Base-by-base conservation (phyloP, 345 rosid species). In the Brassica juncea region DNA sequence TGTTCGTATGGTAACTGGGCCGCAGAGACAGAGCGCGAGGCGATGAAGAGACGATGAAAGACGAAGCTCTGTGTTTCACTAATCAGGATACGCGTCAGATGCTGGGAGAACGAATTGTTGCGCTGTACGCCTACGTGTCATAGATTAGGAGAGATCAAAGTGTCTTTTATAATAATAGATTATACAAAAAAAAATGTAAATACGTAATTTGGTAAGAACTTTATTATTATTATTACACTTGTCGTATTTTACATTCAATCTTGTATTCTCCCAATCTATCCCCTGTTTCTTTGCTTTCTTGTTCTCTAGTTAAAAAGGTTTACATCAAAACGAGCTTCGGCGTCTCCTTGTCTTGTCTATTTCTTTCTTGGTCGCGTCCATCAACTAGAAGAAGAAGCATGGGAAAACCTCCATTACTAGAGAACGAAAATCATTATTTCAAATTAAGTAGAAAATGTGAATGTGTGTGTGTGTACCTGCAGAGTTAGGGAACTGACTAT, bases 401-500 rank as follows among this genome's bases (percentile, higher is more conserved):
- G 35, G 49, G 25, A 23, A 66, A 44, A 37, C 58, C 69, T 68
- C 37, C 14, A 31, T 37, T 34, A 25, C 5, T 37, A 14, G 14
- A 64, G 71, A 0, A n/a, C 21, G 19, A 52, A 15, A 64, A 71
- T 77, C 59, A 28, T 61, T 61, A 37, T n/a, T 52, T 52, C 6
- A 5, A 52, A 23, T 23, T 23, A 23, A n/a, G 57, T n/a, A 52
- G 57, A 72, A 72, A 64, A 2, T 28, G 2, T 28, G 11, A 11
- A 52, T 47, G 54, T 25, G 14, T 80, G 73, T 49, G 10, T 65
- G 14, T 80, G 73, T 83, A 91, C 88, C 86, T 86, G 86, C 1
- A 76, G 74, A 31, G 90, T 84, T 60, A 91, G 84, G 67, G 92
- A 86, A 77, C 85, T 85, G 66, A 87, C 83, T 35, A 82, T 83